phyloP scores from a whole-genome alignment of 1,284 basidiomycete genomes.

The Sporisorium sorghi region DNA sequence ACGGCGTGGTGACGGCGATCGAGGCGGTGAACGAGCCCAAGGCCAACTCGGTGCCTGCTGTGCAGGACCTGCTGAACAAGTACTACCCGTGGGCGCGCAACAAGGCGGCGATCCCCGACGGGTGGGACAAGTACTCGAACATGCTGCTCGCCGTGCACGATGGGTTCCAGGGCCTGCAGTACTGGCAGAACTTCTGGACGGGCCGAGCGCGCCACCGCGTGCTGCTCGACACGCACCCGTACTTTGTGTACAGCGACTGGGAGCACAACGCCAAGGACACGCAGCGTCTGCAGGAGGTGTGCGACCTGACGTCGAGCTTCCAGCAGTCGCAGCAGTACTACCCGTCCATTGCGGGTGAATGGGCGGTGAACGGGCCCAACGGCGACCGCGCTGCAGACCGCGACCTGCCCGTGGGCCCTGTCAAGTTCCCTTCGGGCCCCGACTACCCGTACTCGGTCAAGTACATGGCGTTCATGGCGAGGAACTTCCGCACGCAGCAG shows the following conservation, averaged over 20 bases:
- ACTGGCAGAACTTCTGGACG: slow-evolving; percentile 75
- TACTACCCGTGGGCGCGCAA: slow-evolving; percentile 59
- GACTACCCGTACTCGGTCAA: slow-evolving; percentile 62
- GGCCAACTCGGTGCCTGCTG: slow-evolving; percentile 35
- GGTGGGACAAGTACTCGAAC: slow-evolving; percentile 45
- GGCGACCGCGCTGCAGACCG: slow-evolving; percentile 53
- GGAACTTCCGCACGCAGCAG: slow-evolving; percentile 85
- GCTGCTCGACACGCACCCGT: slow-evolving; percentile 59
- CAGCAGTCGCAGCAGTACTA: slow-evolving; percentile 51
- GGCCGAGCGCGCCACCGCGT: slow-evolving; percentile 50
- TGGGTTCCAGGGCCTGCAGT: slow-evolving; percentile 78
- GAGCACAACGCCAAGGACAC: slow-evolving; percentile 49
- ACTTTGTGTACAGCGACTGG: slow-evolving; percentile 60
- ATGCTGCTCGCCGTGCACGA: slow-evolving; percentile 78
- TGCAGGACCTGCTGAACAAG: slow-evolving; percentile 45
- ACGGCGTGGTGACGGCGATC: slow-evolving; percentile 58
- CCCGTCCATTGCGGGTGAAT: slow-evolving; percentile 59
- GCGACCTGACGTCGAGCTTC: slow-evolving; percentile 37
- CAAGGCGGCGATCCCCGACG: slow-evolving; percentile 53
- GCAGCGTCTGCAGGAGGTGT: slow-evolving; percentile 53
- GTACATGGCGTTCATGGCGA: slow-evolving; percentile 85
- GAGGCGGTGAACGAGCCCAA: slow-evolving; percentile 66
- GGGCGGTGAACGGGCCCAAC: slow-evolving; percentile 52
- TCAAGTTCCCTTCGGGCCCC: slow-evolving; percentile 57
- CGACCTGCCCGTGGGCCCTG: slow-evolving; percentile 50